phyloP scores from a whole-genome alignment of 257 asterid genomes.

The Solanum piurae region DNA sequence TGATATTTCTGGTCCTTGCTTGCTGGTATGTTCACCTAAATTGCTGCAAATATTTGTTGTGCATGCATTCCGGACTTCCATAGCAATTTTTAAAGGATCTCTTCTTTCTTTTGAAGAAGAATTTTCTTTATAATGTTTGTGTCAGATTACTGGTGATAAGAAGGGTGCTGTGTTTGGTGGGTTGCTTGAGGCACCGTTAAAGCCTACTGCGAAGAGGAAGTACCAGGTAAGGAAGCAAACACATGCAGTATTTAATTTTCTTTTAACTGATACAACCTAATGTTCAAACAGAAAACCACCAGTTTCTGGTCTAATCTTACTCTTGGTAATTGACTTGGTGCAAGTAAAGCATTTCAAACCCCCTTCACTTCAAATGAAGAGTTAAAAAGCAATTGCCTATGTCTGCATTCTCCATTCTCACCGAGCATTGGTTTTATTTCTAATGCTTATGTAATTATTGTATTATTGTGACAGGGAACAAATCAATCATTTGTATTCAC shows the following conservation, averaged over 20 bases:
- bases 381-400: background rate
- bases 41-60: background rate
- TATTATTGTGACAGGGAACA: constrained; percentile 51
- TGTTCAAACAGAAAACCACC: background rate
- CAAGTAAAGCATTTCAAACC: background rate
- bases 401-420: background rate
- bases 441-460: background rate
- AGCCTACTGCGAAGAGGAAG: constrained; percentile 74
- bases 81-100: background rate
- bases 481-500: constrained; percentile 86
- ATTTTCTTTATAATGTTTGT: background rate
- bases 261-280: background rate
- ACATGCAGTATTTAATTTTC: background rate
- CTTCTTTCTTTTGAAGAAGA: background rate
- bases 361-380: background rate
- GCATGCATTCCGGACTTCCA: background rate
- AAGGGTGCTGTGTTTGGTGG: constrained; percentile 95
- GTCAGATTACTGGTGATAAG: constrained; percentile 86
- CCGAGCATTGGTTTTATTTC: background rate
- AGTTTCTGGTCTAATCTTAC: background rate
- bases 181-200: constrained; percentile 81
- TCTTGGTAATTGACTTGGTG: background rate
- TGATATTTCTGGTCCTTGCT: constrained; percentile 65
- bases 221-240: constrained; percentile 51
- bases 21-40: constrained; percentile 43